phyloP scores from a whole-genome alignment of 345 rosid species.

The Isatis tinctoria region DNA sequence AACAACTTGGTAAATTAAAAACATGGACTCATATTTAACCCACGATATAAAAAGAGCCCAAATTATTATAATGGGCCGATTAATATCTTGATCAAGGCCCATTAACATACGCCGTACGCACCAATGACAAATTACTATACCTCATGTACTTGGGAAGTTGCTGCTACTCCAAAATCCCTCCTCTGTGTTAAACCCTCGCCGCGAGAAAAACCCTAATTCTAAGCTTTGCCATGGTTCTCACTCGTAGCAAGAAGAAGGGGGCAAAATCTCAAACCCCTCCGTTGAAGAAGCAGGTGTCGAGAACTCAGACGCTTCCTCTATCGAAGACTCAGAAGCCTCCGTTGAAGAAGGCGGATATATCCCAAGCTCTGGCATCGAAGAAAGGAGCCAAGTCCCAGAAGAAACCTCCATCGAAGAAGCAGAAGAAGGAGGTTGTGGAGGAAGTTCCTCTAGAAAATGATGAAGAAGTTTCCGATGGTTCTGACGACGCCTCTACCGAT shows the following conservation, averaged over 20 bases:
- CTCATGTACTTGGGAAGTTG: neutral
- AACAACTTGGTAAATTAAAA: too few species aligned
- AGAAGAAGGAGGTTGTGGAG: conserved; percentile 37
- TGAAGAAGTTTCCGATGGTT: conserved; percentile 36
- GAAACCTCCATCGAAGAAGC: conserved; percentile 53
- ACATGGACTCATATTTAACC: neutral
- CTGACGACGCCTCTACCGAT: conserved; percentile 32
- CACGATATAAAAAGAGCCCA: neutral
- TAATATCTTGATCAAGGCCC: neutral
- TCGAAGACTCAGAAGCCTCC: conserved; percentile 33
- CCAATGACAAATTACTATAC: neutral
- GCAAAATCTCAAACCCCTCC: conserved; percentile 38
- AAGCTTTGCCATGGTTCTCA: conserved; percentile 34
- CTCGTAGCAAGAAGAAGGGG: conserved; percentile 52
- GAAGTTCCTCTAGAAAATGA: conserved; percentile 35
- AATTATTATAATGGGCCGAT: neutral
- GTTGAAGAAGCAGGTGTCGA: conserved; percentile 6
- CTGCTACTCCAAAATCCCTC: neutral
- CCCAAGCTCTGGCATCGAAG: conserved; percentile 36
- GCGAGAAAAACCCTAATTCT: conserved; percentile 20
- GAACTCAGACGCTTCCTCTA: conserved; percentile 23
- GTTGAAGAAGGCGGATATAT: conserved; percentile 39
- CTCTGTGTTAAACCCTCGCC: conserved; percentile 31
- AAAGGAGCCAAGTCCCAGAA: conserved; percentile 39
- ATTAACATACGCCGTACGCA: neutral